phyloP scores from a whole-genome alignment of 1,284 basidiomycete species.

The Ganoderma multipileum region DNA sequence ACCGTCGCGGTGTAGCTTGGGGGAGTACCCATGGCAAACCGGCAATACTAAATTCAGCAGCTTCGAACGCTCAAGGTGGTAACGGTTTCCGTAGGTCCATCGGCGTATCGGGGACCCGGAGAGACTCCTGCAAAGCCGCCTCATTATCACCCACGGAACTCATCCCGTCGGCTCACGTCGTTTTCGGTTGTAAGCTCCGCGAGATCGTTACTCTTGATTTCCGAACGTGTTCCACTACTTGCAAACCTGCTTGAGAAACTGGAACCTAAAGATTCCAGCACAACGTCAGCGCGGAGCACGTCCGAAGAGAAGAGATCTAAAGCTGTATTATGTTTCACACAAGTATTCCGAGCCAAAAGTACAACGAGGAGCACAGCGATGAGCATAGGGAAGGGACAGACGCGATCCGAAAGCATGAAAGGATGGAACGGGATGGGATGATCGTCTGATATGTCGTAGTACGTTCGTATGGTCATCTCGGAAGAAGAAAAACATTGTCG shows the following conservation, averaged over 20 bases:
- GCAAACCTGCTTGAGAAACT: neutral
- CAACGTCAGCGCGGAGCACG: neutral
- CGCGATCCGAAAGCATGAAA: neutral
- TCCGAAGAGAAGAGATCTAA: conserved; percentile 19
- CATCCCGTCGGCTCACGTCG: no score
- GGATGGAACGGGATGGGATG: neutral
- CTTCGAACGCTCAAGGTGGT: neutral
- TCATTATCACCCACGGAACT: neutral
- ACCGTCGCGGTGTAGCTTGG: neutral
- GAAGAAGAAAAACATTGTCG: conserved; percentile 3
- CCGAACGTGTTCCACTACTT: neutral
- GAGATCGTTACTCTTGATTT: neutral
- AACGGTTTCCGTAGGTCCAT: neutral
- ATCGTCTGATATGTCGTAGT: conserved; percentile 14
- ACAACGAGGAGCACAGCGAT: conserved; percentile 7
- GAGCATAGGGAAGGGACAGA: neutral
- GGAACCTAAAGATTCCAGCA: neutral
- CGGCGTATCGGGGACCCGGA: neutral
- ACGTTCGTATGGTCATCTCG: conserved; percentile 6
- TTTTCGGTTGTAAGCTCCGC: no score
- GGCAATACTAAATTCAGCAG: neutral
- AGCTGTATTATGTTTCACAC: conserved; percentile 29
- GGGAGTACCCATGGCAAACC: no score
- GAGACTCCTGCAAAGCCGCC: neutral
- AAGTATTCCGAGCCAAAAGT: conserved; percentile 16